These are phyloP conservation scores for Pyrrhoderma noxium DNA, from an alignment of 1,284 basidiomycete species.

Conservation along the genomic window DNA sequence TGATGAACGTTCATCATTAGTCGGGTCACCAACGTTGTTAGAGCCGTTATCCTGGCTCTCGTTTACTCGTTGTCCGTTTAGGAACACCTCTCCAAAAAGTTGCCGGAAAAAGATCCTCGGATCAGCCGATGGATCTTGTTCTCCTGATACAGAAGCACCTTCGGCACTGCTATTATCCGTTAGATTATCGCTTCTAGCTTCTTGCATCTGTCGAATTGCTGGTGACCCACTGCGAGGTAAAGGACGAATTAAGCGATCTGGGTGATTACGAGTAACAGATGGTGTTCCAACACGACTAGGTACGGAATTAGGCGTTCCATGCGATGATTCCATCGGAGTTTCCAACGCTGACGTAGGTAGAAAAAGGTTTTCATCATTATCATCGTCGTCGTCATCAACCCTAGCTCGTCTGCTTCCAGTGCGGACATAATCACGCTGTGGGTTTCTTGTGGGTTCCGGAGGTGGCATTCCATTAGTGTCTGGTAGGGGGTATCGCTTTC, in stretches of 20 bases:
- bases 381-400: conserved; percentile 9
- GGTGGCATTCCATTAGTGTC: conserved; percentile 1
- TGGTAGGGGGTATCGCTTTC: not conserved
- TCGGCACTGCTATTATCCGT: too few relatives aligned
- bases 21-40: too few relatives aligned
- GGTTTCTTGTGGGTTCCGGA: not conserved
- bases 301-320: not conserved
- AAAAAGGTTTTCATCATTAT: not conserved
- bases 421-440: conserved; percentile 1
- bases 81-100: not conserved
- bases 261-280: not conserved
- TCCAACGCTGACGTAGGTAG: not conserved
- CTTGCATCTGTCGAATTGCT: not conserved
- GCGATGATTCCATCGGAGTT: not conserved
- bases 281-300: conserved; percentile 7
- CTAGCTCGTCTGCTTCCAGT: conserved; percentile 13
- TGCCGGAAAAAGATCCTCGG: not conserved
- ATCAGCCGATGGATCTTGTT: too few relatives aligned
- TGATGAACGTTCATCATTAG: too few relatives aligned
- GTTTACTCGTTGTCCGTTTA: too few relatives aligned
- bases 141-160: too few relatives aligned
- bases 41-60: too few relatives aligned
- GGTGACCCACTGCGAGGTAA: conserved; percentile 16
- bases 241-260: conserved; percentile 12
- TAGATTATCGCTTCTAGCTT: too few relatives aligned